These are phyloP conservation scores for Sugiyamaella boreocaroliniensis DNA, from an alignment of 805 yeast genomes.

Conservation along the genomic window DNA sequence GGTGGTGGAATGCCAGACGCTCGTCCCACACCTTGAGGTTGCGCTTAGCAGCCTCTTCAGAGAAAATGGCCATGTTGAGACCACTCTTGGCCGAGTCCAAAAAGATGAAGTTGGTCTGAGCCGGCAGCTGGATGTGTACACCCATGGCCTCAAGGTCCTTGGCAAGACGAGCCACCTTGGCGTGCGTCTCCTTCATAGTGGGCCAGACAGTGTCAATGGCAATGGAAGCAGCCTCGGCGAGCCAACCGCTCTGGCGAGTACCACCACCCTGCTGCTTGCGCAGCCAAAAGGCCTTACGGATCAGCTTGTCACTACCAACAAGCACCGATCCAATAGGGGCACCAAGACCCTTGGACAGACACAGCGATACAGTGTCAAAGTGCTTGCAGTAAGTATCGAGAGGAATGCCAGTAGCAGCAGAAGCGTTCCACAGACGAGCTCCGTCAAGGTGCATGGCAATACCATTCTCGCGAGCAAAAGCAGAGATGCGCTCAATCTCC, in stretches of 20 bases:
- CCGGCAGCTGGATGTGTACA: constrained; percentile 62
- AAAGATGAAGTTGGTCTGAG: constrained; percentile 78
- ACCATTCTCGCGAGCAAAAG: constrained; percentile 56
- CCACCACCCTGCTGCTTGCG: constrained; percentile 94
- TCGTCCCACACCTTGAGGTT: constrained; percentile 62
- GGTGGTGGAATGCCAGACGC: constrained; percentile 77
- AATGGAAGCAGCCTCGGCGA: constrained; percentile 71
- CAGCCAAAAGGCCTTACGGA: constrained; percentile 72
- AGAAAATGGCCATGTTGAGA: constrained; percentile 52
- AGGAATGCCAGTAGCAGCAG: constrained; percentile 62
- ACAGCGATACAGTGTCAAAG: constrained; percentile 85
- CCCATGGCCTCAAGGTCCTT: constrained; percentile 32
- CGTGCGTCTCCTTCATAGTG: constrained; percentile 45
- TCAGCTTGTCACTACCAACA: constrained; percentile 57
- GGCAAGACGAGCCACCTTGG: constrained; percentile 45
- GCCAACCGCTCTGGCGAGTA: constrained; percentile 78
- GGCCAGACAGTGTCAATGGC: constrained; percentile 72
- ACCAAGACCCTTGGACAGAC: constrained; percentile 83
- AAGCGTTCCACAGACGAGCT: constrained; percentile 93
- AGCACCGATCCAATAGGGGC: constrained; percentile 90
- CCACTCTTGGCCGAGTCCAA: constrained; percentile 54
- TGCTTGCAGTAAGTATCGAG: constrained; percentile 62
- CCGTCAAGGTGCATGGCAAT: constrained; percentile 81
- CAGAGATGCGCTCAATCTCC: constrained; percentile 64
- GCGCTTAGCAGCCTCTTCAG: constrained; percentile 49